Base-by-base conservation (phyloP, 2,329 filamentous ascomycete species). In the Sphaerulina populicola region DNA sequence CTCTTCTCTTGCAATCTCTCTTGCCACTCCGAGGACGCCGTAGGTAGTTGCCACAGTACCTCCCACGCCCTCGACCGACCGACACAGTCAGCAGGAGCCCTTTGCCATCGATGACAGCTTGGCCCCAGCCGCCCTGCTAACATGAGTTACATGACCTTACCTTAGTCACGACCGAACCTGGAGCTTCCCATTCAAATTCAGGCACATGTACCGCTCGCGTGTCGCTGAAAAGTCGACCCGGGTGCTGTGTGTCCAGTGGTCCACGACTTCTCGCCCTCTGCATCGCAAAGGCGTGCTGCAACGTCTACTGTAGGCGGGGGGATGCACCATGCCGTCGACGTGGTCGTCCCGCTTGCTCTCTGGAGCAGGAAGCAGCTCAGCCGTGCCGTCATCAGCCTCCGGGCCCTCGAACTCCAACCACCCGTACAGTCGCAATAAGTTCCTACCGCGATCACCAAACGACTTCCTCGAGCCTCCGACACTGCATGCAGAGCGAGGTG, bases 291-390 rank as follows among this genome's bases (percentile, higher is more conserved):
- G 23, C 23, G 23, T 5, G 23, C 23, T 27, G 23, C 23, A 27
- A 27, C 23, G 6, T 27, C 23, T 27, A 18, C 2, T 2, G 18
- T 18, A 27, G 23, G 23, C 6, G 23, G 23, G 23, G 30, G n/a
- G 10, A 35, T 43, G 41, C 40, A 54, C 44, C 49, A 66, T 66
- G 64, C 61, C 64, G 56, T 57, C 64, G 52, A 60, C 62, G 36
- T 67, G 64, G 64, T 61, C 63, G 35, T 58, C 57, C 38, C 62
- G 64, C 49, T 57, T 66, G 51, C 63, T 64, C 18, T 57, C 62
- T 36, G 55, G 53, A 47, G 23, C 23, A 27, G 56, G 55, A 53
- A 59, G 53, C 53, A 47, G 44, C 44, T 38, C 33, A 21, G 38
- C 8, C n/a, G 31, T 37, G 57, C 46, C 52, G 48, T 51, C 51